Percentiles rank a stretch among this genome's conserved stretches.
phyloP scores from a whole-genome alignment of 768 basidiomycete species.

The Mycena haematopus region DNA sequence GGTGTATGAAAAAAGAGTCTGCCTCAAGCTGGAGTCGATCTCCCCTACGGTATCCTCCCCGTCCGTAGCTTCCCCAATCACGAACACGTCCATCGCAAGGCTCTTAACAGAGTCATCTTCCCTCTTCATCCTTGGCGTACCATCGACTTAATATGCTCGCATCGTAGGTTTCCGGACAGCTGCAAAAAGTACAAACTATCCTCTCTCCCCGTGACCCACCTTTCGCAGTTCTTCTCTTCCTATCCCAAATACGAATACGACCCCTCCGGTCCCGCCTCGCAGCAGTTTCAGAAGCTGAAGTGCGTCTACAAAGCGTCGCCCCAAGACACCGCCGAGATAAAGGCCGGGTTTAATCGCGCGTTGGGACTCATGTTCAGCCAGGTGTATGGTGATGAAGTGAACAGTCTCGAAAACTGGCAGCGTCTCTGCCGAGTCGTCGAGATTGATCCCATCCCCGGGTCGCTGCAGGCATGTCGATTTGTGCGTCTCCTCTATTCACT shows the following conservation, averaged over 20 bases:
- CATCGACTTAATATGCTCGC: not conserved
- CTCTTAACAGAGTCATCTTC: not conserved
- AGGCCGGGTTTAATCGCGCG: conserved; percentile 1
- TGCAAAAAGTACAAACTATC: conserved; percentile 7
- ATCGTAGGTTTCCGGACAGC: not conserved
- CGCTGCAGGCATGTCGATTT: conserved; percentile 33
- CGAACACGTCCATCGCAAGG: not conserved
- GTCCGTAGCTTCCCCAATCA: not conserved
- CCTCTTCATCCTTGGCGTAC: not conserved
- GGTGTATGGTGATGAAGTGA: conserved; percentile 16
- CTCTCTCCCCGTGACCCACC: conserved; percentile 1
- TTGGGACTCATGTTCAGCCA: conserved; percentile 16
- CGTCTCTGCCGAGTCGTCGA: conserved; percentile 16
- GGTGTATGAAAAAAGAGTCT: not conserved
- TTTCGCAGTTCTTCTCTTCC: conserved; percentile 19
- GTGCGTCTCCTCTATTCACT: conserved; percentile 28
- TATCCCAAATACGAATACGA: conserved; percentile 24
- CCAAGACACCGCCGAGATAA: not conserved
- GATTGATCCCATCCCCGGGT: conserved; percentile 29
- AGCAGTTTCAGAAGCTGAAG: conserved; percentile 15
- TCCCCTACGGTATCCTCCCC: not conserved
- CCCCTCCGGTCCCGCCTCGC: conserved; percentile 16
- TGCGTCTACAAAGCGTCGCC: not conserved
- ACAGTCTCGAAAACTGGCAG: conserved; percentile 22
- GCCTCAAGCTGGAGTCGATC: conserved; percentile 1